Base-by-base conservation (phyloP, 768 basidiomycete genomes). In the Leucocoprinus leucothites region DNA sequence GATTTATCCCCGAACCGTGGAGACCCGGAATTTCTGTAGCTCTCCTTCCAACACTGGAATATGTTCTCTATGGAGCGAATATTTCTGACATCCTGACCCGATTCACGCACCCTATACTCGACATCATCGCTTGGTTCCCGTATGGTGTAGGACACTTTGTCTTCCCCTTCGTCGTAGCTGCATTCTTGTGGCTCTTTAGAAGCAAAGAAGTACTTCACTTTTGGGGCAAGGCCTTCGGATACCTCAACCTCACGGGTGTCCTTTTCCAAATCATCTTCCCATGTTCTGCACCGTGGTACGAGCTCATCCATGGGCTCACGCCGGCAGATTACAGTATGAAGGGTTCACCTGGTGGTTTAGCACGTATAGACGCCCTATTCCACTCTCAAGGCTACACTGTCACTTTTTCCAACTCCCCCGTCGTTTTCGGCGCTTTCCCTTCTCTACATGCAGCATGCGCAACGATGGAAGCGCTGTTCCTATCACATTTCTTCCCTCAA, bases 381-480 rank as follows among this genome's bases (percentile, higher is more conserved):
- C 85, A 87, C 55, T 73, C 80, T 0, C 73, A 78, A 36, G 83
- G 82, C 9, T 98, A 98, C 76, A 87, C 86, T 36, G 77, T 79
- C 25, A 76, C 84, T 1, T 98, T 98, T 64, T 85, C 86, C 40
- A 84, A 85, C 64, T 89, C 96, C 0, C 96, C 97, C 0, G 81
- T 99, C 60, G 88, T 96, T 11, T 98, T 99, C 63, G 97, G 97
- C 13, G 97, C 97, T 1, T 98, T 98, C 71, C 97, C 97, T 0
- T 91, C 89, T 1, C 80, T 99, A 19, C 97, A 98, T 69, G 85
- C 95, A 0, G 96, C 83, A 2, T 88, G 85, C 66, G 91, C 91
- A 1, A 97, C 95, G 3, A 82, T 98, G 61, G 92, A 92, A 61
- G 96, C 94, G 0, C 80, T 99, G 47, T 95, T 95, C 79, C 72